Evolutionary conservation across 2,329 filamentous ascomycete species (phyloP).

Genomic region (Magnaporthiopsis poae): DNA sequence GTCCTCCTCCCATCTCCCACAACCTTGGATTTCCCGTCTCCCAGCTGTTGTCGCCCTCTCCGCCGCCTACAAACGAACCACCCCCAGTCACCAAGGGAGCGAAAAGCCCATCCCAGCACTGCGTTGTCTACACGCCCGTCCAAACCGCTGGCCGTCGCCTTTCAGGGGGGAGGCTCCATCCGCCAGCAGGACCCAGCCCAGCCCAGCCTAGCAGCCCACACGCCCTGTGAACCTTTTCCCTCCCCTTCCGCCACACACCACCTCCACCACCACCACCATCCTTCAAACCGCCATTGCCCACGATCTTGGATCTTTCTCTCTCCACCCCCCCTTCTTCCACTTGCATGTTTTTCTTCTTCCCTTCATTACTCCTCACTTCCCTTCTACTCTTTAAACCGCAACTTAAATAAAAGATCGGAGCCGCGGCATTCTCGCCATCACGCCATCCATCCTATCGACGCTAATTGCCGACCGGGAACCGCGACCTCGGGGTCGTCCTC

Average conservation of each 20-base stretch:
- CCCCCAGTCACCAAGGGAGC: neutral
- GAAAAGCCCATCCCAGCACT: slow-evolving; percentile 3
- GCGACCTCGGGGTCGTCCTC: neutral
- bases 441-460: neutral
- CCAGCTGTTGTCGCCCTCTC: slow-evolving; percentile 7
- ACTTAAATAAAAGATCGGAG: neutral
- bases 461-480: neutral
- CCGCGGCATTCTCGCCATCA: neutral
- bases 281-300: neutral
- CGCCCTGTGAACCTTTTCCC: slow-evolving; percentile 2
- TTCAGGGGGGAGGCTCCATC: slow-evolving; percentile 4
- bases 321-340: slow-evolving; percentile 14
- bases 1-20: slow-evolving; percentile 1
- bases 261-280: neutral
- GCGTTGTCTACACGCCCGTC: slow-evolving; percentile 2
- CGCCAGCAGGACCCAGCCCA: slow-evolving; percentile 12
- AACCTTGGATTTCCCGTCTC: slow-evolving; percentile 1
- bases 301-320: neutral
- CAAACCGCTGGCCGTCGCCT: slow-evolving; percentile 9
- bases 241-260: neutral
- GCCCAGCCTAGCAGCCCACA: slow-evolving; percentile 4
- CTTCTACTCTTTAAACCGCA: neutral
- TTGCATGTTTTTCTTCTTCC: neutral
- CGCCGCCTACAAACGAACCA: slow-evolving; percentile 4
- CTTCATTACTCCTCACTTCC: slow-evolving; percentile 5